Base-by-base conservation (phyloP, 2,329 filamentous ascomycete genomes). In the Diaporthe humulicola region DNA sequence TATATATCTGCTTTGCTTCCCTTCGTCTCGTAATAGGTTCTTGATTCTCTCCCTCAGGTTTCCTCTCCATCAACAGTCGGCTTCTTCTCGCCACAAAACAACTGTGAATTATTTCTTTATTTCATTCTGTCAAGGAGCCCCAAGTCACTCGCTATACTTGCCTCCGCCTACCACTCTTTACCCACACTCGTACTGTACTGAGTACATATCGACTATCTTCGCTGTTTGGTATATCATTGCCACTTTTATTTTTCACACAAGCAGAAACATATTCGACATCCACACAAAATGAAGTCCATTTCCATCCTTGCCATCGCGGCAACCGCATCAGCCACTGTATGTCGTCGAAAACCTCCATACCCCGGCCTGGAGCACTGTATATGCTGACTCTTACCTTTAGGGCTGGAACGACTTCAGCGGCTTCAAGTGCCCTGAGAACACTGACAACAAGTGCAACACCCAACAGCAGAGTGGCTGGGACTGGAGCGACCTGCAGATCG, bases 381-480 rank as follows among this genome's bases (percentile, higher is more conserved):
- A 50, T 58, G 52, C 73, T 76, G 17, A 73, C 66, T 56, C 81
- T 80, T 10, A 42, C 8, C 36, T 76, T 73, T 79, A 76, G 74
- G 72, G 70, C 67, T 76, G 73, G 71, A 74, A 77, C 69, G 71
- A 80, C 33, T 86, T 86, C 69, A 79, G 82, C 72, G 82, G 87
- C 75, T 97, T 92, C 88, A 87, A 87, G 66, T 93, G 88, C 83
- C 95, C 95, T 17, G 85, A 86, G 75, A 95, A 94, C 88, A 91
- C 89, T 81, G 86, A 95, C 87, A 97, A 97, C 87, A 85, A 93
- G 80, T 98, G 96, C 85, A 91, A 89, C 74, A 82, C 89, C n/a
- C 84, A 91, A 78, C 94, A 97, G 86, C 85, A 89, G 77, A 78
- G 80, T 30, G 95, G 95, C 67, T 97, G 94, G 83, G 86, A 93